Conservation (phyloP, 192 early-diverging fungal genomes). For the Diversispora eburnea region DNA sequence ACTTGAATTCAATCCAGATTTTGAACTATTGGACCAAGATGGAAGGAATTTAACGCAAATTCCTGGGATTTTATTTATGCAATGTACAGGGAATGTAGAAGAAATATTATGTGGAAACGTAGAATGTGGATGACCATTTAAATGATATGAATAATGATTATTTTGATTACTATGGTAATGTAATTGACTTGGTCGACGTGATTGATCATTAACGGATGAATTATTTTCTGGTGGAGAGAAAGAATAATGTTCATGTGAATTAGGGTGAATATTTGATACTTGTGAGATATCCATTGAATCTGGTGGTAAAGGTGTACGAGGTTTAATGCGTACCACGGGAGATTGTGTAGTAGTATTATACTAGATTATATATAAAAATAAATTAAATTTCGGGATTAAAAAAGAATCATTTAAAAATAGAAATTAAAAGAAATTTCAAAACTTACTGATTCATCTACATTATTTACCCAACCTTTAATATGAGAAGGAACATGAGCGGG, state of each 20-base stretch:
- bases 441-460: slow-evolving; percentile 31
- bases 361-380: not conserved
- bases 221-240: not conserved
- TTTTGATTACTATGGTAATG: not conserved
- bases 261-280: not conserved
- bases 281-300: slow-evolving; percentile 19
- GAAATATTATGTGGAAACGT: not conserved
- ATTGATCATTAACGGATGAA: not conserved
- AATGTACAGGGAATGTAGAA: not conserved
- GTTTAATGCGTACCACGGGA: slow-evolving; percentile 40
- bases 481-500: slow-evolving; percentile 55
- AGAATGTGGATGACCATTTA: slow-evolving; percentile 3
- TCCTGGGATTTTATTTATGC: not conserved
- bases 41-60: slow-evolving; percentile 23
- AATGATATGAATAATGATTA: slow-evolving; percentile 2
- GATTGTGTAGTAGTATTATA: slow-evolving; percentile 26
- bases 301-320: slow-evolving; percentile 38
- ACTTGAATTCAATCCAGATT: slow-evolving; percentile 2
- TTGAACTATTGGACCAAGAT: slow-evolving; percentile 7
- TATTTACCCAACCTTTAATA: slow-evolving; percentile 43
- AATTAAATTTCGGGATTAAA: not conserved
- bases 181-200: slow-evolving; percentile 1
- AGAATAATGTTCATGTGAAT: slow-evolving; percentile 9
- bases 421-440: slow-evolving; percentile 1
- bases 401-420: not conserved